phyloP scores from a whole-genome alignment of 192 early-diverging fungal species.

The Coemansia sp. region DNA sequence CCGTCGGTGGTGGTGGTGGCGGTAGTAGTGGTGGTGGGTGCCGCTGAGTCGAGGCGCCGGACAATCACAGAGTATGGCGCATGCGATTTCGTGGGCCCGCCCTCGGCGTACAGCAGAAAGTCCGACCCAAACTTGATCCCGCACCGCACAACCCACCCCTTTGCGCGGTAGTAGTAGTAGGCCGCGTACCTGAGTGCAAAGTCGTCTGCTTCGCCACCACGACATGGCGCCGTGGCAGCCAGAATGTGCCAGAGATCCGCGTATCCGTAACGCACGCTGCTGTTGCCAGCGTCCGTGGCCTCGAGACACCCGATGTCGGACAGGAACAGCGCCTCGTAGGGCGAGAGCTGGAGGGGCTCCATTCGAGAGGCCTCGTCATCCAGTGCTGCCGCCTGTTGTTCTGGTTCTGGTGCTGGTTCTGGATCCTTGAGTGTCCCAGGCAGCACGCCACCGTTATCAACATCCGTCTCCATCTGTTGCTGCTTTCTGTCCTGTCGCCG shows the following conservation, averaged over 20 bases:
- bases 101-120: slow-evolving; percentile 56
- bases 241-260: slow-evolving; percentile 19
- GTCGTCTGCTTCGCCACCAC: slow-evolving; percentile 20
- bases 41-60: slow-evolving; percentile 1
- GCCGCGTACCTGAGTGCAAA: slow-evolving; percentile 73
- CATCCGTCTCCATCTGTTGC: not conserved
- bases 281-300: slow-evolving; percentile 29
- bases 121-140: slow-evolving; percentile 87
- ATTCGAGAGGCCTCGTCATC: slow-evolving; percentile 21
- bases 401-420: too few species aligned
- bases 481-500: slow-evolving; percentile 21
- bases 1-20: too few species aligned
- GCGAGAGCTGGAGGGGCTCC: slow-evolving; percentile 70
- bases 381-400: too few species aligned
- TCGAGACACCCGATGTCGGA: slow-evolving; percentile 59
- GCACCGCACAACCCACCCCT: slow-evolving; percentile 80
- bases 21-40: not conserved
- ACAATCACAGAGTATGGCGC: slow-evolving; percentile 43
- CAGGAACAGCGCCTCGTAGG: slow-evolving; percentile 77
- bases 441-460: too few species aligned
- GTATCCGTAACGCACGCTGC: not conserved
- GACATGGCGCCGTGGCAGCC: not conserved
- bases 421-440: too few species aligned
- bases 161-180: slow-evolving; percentile 80
- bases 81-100: slow-evolving; percentile 39